phyloP scores from a whole-genome alignment of 305 asterid species.

The Plantago rigida region DNA sequence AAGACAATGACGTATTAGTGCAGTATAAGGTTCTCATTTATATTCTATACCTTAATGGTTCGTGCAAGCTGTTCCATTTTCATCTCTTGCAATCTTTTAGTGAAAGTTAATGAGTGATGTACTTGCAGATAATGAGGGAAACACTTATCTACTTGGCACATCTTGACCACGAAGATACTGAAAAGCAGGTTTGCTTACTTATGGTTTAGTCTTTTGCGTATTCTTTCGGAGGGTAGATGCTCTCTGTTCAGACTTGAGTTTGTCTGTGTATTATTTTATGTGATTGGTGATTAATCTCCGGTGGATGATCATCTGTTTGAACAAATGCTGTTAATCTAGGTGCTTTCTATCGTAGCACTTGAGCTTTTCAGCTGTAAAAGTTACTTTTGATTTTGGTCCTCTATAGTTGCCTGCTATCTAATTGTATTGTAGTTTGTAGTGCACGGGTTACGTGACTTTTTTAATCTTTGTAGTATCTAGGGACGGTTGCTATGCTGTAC shows the following conservation, averaged over 20 bases:
- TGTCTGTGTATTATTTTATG: slow-evolving; percentile 3
- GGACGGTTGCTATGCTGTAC: slow-evolving; percentile 11
- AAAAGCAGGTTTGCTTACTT: slow-evolving; percentile 58
- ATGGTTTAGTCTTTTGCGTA: neutral
- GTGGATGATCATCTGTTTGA: neutral
- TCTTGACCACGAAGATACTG: slow-evolving; percentile 96
- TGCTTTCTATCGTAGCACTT: neutral
- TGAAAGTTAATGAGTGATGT: neutral
- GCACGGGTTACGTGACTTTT: neutral
- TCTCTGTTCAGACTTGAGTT: neutral
- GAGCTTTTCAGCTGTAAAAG: neutral
- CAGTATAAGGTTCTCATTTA: slow-evolving; percentile 70
- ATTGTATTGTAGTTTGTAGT: neutral
- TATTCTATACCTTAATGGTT: slow-evolving; percentile 12
- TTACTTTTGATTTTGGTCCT: too few relatives aligned
- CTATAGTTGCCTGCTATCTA: too few relatives aligned
- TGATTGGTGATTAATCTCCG: neutral
- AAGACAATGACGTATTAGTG: slow-evolving; percentile 92
- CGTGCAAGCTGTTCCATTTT: slow-evolving; percentile 8
- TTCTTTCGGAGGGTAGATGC: neutral
- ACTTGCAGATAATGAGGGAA: slow-evolving; percentile 90
- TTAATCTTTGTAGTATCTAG: too few relatives aligned
- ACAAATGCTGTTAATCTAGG: neutral
- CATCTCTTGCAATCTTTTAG: slow-evolving; percentile 16
- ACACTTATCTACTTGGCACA: slow-evolving; percentile 88